These are phyloP conservation scores for Erythrobasidium hasegawianum DNA, from an alignment of 1,284 basidiomycete genomes.

Conservation along the genomic window DNA sequence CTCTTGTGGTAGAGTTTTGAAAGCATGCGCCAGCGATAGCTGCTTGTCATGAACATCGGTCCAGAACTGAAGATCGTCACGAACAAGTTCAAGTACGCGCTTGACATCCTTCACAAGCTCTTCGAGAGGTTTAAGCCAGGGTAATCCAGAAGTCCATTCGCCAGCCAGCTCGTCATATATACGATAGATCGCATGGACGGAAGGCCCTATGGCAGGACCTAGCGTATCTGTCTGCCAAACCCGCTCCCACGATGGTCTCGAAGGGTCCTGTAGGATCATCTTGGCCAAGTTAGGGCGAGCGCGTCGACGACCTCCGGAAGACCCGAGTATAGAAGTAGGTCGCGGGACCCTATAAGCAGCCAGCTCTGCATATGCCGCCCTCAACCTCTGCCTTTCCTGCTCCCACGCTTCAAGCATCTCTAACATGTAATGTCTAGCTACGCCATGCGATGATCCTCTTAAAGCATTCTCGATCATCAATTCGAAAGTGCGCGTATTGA, in stretches of 20 bases:
- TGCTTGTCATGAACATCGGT: not conserved
- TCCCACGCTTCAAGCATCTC: conserved; percentile 14
- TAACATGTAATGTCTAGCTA: conserved; percentile 24
- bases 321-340: no score
- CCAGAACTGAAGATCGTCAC: conserved; percentile 10
- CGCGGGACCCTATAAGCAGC: not conserved
- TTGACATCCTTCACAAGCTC: not conserved
- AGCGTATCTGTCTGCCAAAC: no score
- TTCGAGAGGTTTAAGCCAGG: not conserved
- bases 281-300: no score
- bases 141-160: no score
- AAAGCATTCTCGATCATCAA: conserved; percentile 7
- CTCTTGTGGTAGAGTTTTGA: no score
- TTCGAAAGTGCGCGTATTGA: conserved; percentile 19
- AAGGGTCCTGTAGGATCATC: no score
- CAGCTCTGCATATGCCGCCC: not conserved
- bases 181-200: conserved; percentile 1
- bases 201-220: not conserved
- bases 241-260: no score
- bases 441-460: not conserved
- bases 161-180: conserved; percentile 10
- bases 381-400: conserved; percentile 9
- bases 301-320: no score
- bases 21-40: not conserved
- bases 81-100: not conserved